A percentile compares a stretch with the other conserved stretches of the same genome.
phyloP scores from a whole-genome alignment of 495 filamentous ascomycete species.

The Filosporella fistucella region DNA sequence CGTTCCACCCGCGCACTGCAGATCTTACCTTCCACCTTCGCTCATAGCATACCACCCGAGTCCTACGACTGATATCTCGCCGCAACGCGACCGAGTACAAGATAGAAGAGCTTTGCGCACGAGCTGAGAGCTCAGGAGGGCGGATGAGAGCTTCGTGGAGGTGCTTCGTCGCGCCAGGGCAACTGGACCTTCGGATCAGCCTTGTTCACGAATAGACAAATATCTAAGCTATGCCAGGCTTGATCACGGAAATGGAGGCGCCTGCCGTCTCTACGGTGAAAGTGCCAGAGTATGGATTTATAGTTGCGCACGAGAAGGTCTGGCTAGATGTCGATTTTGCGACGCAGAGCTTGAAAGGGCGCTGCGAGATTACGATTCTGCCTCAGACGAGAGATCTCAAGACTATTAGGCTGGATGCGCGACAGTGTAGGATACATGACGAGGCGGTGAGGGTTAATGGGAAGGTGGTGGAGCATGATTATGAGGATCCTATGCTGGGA shows the following conservation, averaged over 20 bases:
- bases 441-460: constrained; percentile 65
- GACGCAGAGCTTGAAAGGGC: constrained; percentile 68
- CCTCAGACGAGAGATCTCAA: constrained; percentile 61
- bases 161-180: constrained; percentile 11
- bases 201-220: constrained; percentile 1
- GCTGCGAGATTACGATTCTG: constrained; percentile 73
- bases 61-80: neutral
- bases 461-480: constrained; percentile 47
- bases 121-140: constrained; percentile 95
- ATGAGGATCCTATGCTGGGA: constrained; percentile 68
- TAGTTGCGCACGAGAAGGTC: constrained; percentile 76
- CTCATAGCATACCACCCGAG: too few relatives aligned
- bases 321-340: constrained; percentile 84
- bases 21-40: too few relatives aligned
- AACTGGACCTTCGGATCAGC: constrained; percentile 3
- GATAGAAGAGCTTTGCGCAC: constrained; percentile 38
- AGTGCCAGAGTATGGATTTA: constrained; percentile 43
- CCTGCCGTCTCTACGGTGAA: constrained; percentile 22
- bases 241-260: constrained; percentile 30
- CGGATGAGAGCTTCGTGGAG: constrained; percentile 18
- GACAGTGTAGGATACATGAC: constrained; percentile 72
- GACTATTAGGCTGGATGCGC: constrained; percentile 74
- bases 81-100: neutral
- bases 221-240: constrained; percentile 21
- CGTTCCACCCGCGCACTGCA: too few relatives aligned